Evolutionary conservation across 2,329 filamentous ascomycete genomes (phyloP).

Genomic region (Botryotinia narcissicola): DNA sequence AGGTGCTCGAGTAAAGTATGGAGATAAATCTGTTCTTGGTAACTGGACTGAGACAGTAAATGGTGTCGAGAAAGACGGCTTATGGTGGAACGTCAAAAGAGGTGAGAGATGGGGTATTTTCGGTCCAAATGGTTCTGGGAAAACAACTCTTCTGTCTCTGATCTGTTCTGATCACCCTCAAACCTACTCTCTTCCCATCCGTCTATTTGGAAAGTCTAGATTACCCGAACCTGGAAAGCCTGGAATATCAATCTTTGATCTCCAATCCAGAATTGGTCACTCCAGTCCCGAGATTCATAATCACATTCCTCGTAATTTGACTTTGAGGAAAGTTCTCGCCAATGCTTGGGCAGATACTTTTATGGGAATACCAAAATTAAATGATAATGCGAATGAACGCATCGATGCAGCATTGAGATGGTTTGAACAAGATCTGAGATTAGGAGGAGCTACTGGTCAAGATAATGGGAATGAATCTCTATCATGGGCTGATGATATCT

Average conservation of each 20-base stretch:
- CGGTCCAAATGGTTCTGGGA: conserved; percentile 90
- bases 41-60: conserved; percentile 67
- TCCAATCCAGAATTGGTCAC: conserved; percentile 86
- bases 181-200: conserved; percentile 84
- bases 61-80: conserved; percentile 51
- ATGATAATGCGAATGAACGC: conserved; percentile 52
- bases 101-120: conserved; percentile 92
- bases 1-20: conserved; percentile 79
- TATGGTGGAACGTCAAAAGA: conserved; percentile 78
- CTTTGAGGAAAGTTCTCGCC: conserved; percentile 71
- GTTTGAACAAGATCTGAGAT: conserved; percentile 76
- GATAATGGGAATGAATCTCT: conserved; percentile 35
- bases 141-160: conserved; percentile 89
- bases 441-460: conserved; percentile 31
- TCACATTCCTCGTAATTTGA: conserved; percentile 79
- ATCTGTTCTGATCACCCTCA: conserved; percentile 96
- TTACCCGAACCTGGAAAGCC: conserved; percentile 65
- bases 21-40: conserved; percentile 72
- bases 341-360: conserved; percentile 92
- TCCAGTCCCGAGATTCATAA: conserved; percentile 92
- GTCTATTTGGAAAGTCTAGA: conserved; percentile 78
- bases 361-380: conserved; percentile 64
- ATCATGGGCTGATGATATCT: conserved; percentile 64
- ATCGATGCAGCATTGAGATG: conserved; percentile 70
- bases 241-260: conserved; percentile 87